These are phyloP conservation scores for Postia placenta DNA, from an alignment of 768 basidiomycete species.

Conservation along the genomic window DNA sequence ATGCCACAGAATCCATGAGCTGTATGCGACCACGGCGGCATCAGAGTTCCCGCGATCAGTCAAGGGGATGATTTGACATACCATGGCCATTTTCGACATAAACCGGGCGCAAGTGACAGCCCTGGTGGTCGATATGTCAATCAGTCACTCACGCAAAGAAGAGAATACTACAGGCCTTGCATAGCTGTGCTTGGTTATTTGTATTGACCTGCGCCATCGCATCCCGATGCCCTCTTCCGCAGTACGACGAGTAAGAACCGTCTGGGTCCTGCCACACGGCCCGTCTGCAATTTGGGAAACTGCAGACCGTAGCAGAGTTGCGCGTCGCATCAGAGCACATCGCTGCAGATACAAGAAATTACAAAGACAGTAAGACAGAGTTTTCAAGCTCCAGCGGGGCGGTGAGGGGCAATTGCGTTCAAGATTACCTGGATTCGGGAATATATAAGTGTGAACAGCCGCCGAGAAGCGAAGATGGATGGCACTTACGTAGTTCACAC, in stretches of 20 bases:
- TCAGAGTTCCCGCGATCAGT: neutral
- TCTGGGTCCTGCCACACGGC: slow-evolving; percentile 16
- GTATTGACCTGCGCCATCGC: slow-evolving; percentile 9
- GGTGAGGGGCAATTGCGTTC: no score
- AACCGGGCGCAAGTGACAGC: slow-evolving; percentile 11
- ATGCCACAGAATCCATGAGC: slow-evolving; percentile 16
- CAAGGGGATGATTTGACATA: slow-evolving; percentile 2
- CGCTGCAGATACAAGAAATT: no score
- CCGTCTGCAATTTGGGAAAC: slow-evolving; percentile 12
- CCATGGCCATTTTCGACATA: slow-evolving; percentile 17
- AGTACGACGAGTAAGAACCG: slow-evolving; percentile 18
- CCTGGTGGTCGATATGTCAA: slow-evolving; percentile 2
- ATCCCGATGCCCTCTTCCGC: slow-evolving; percentile 13
- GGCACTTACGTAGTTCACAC: no score
- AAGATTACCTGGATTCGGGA: no score
- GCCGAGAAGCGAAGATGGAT: no score
- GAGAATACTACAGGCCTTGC: no score
- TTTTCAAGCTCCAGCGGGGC: no score
- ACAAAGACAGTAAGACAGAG: no score
- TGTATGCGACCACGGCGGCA: neutral
- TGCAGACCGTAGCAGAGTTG: slow-evolving; percentile 6
- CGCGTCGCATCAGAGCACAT: slow-evolving; percentile 9
- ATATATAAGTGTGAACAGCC: no score
- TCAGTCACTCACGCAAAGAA: no score
- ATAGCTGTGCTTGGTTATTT: slow-evolving; percentile 5